These are phyloP conservation scores for Corynascus novoguineensis DNA, from an alignment of 495 filamentous ascomycete species.

Conservation along the genomic window DNA sequence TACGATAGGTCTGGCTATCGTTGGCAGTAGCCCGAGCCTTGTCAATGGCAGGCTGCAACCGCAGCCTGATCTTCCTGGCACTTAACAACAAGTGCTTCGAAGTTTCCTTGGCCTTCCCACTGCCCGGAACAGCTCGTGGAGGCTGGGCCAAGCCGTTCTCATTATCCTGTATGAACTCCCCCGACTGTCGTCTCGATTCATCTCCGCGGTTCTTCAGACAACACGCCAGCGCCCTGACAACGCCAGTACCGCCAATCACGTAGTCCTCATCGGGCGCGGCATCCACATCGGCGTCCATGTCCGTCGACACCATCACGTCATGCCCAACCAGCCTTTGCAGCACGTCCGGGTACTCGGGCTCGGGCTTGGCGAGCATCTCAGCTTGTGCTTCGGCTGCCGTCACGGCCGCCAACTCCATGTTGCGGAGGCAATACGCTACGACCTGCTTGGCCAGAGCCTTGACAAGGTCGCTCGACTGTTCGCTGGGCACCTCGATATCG, in stretches of 20 bases:
- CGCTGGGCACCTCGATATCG: conserved; percentile 81
- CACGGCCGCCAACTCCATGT: conserved; percentile 56
- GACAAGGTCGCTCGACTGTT: conserved; percentile 77
- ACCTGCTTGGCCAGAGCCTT: conserved; percentile 91
- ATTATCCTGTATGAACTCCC: conserved; percentile 39
- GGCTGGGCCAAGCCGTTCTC: conserved; percentile 27
- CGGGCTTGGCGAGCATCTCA: conserved; percentile 32
- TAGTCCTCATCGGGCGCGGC: conserved; percentile 86
- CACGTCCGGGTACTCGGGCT: conserved; percentile 48
- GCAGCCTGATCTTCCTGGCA: conserved; percentile 77
- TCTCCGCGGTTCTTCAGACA: conserved; percentile 72
- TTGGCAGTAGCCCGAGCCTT: conserved; percentile 55
- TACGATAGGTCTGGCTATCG: conserved; percentile 68
- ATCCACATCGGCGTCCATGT: conserved; percentile 59
- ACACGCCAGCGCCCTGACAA: conserved; percentile 88
- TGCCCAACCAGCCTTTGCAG: conserved; percentile 53
- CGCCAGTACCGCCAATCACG: conserved; percentile 90
- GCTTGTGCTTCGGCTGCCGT: conserved; percentile 19
- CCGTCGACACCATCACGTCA: conserved; percentile 53
- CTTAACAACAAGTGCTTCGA: conserved; percentile 79
- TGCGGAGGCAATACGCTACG: conserved; percentile 85
- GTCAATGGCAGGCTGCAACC: conserved; percentile 78
- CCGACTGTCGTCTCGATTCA: conserved; percentile 46
- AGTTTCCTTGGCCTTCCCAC: conserved; percentile 79
- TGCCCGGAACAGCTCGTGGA: conserved; percentile 5